Evolutionary conservation across 108 stramenopile species (phyloP).

Genomic region (Cyclotella cryptica): DNA sequence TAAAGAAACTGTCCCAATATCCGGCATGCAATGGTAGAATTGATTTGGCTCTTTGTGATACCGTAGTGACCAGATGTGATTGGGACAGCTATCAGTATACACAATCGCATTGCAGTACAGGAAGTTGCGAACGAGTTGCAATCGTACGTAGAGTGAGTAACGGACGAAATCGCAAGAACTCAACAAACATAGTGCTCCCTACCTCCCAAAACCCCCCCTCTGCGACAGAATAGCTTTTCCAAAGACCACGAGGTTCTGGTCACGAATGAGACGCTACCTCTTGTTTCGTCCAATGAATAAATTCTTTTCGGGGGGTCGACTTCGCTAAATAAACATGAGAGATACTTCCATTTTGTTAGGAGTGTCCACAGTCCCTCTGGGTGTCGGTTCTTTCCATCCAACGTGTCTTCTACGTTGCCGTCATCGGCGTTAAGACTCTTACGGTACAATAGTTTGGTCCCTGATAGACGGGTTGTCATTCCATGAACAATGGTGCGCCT

Average conservation of each 20-base stretch:
- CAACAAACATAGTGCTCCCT: not conserved
- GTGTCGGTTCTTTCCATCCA: not conserved
- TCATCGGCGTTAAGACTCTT: conserved; percentile 12
- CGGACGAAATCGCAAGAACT: not conserved
- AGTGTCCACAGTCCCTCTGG: conserved; percentile 13
- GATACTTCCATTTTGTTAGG: conserved; percentile 11
- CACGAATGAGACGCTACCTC: conserved; percentile 29
- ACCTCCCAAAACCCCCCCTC: conserved; percentile 12
- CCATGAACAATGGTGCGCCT: conserved; percentile 6
- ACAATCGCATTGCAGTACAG: not conserved
- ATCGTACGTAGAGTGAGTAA: not conserved
- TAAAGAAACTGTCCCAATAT: conserved; percentile 32
- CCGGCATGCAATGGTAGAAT: conserved; percentile 40
- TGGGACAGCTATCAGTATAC: conserved; percentile 11
- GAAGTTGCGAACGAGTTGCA: not conserved
- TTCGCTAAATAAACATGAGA: conserved; percentile 16
- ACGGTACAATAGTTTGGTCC: conserved; percentile 8
- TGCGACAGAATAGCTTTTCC: conserved; percentile 44
- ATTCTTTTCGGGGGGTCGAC: conserved; percentile 21
- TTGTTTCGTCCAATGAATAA: conserved; percentile 31
- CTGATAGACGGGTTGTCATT: conserved; percentile 13
- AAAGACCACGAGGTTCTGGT: conserved; percentile 47
- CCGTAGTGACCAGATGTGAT: conserved; percentile 36
- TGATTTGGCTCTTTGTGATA: conserved; percentile 32
- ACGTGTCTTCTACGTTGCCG: not conserved